Evolutionary conservation across 805 yeast species (phyloP).

Genomic region (Spathaspora sp.): DNA sequence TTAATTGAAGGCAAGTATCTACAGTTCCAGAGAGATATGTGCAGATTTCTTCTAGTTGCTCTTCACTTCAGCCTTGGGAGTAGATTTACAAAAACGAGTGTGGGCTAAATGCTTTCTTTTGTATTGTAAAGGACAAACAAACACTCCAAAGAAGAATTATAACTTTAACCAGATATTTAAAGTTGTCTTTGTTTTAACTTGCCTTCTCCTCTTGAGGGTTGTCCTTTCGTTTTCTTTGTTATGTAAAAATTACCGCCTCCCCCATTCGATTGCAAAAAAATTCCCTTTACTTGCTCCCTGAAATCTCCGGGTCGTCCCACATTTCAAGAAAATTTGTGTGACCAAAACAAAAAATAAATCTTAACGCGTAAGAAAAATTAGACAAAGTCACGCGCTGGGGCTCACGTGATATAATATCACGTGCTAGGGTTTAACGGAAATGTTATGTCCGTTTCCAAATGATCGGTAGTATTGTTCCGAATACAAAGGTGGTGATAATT

Average conservation of each 20-base stretch:
- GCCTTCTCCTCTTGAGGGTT: not conserved
- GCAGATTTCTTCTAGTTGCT: too few species aligned
- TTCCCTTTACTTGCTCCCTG: not conserved
- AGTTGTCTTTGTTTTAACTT: too few species aligned
- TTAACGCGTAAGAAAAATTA: not conserved
- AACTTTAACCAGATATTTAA: too few species aligned
- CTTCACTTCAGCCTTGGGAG: too few species aligned
- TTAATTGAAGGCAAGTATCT: too few species aligned
- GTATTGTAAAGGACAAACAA: too few species aligned
- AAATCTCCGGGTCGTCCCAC: not conserved
- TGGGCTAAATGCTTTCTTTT: too few species aligned
- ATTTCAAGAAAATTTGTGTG: not conserved
- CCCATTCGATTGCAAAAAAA: not conserved
- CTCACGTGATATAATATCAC: not conserved
- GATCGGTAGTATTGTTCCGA: conserved; percentile 1
- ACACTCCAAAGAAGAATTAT: too few species aligned
- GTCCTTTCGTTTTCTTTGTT: not conserved
- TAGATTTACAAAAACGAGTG: too few species aligned
- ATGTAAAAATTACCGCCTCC: not conserved
- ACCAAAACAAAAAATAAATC: not conserved
- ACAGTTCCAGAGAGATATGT: too few species aligned
- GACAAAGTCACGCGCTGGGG: not conserved
- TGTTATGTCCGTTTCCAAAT: not conserved
- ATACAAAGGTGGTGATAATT: not conserved
- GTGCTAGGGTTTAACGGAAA: not conserved